A percentile compares a stretch with the other conserved stretches of the same genome.
Conservation (phyloP, 2,329 filamentous ascomycete species). For the Aureobasidium sp. region DNA sequence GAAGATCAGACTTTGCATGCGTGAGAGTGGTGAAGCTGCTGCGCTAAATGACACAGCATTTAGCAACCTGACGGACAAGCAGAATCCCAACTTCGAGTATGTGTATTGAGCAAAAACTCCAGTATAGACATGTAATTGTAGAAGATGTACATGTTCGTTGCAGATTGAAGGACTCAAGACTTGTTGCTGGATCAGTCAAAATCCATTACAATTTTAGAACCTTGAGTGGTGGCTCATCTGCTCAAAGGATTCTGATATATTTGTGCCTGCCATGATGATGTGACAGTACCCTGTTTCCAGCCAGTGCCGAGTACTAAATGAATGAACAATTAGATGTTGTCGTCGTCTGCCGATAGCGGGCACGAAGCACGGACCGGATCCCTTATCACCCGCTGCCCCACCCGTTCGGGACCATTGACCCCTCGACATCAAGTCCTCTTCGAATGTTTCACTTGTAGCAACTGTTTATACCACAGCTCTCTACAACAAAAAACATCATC, state of each 20-base stretch:
- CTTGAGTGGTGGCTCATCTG: too few relatives aligned
- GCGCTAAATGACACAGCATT: background rate
- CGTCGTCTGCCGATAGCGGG: background rate
- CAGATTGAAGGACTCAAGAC: background rate
- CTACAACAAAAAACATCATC: background rate
- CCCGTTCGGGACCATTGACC: background rate
- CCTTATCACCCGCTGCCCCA: slow-evolving; percentile 2
- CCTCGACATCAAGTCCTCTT: background rate
- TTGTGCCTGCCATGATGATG: too few relatives aligned
- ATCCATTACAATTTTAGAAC: background rate
- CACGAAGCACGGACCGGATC: background rate
- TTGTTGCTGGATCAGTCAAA: background rate
- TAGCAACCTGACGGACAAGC: slow-evolving; percentile 17
- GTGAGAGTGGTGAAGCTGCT: slow-evolving; percentile 3
- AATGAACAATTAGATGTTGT: background rate
- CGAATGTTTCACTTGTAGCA: background rate
- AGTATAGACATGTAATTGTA: background rate
- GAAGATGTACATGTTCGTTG: background rate
- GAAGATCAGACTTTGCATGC: background rate
- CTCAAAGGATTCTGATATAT: too few relatives aligned
- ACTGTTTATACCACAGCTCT: background rate
- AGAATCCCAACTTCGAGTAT: slow-evolving; percentile 18
- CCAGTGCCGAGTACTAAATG: background rate
- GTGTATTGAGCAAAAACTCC: background rate
- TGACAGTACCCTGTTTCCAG: too few relatives aligned